Conservation (phyloP, 305 asterid genomes). For the Plantago rigida region DNA sequence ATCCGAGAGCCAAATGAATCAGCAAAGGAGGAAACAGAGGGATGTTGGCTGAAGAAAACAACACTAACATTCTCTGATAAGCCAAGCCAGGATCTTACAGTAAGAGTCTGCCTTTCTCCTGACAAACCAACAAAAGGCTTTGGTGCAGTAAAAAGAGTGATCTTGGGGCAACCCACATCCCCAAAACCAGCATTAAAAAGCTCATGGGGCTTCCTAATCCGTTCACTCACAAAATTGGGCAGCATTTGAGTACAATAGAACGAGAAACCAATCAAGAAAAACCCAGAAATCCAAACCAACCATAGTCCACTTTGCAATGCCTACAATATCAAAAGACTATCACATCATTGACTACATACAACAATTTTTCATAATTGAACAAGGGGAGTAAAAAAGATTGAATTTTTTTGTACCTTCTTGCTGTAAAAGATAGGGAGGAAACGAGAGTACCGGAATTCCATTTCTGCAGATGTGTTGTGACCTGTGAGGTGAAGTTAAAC, state of each 20-base stretch:
- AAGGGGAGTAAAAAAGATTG: slow-evolving; percentile 18
- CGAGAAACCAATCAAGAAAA: slow-evolving; percentile 55
- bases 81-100: slow-evolving; percentile 81
- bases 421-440: slow-evolving; percentile 26
- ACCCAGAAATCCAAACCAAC: slow-evolving; percentile 71
- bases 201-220: slow-evolving; percentile 25
- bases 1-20: slow-evolving; percentile 49
- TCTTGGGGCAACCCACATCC: slow-evolving; percentile 40
- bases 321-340: slow-evolving; percentile 32
- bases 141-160: slow-evolving; percentile 71
- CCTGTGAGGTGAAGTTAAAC: slow-evolving; percentile 16
- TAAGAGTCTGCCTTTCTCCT: slow-evolving; percentile 63
- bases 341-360: slow-evolving; percentile 7
- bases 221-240: slow-evolving; percentile 36
- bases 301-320: slow-evolving; percentile 52
- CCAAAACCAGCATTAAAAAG: slow-evolving; percentile 26
- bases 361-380: slow-evolving; percentile 17
- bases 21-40: slow-evolving; percentile 68
- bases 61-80: slow-evolving; percentile 48
- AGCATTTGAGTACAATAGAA: slow-evolving; percentile 61
- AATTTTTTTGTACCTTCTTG: slow-evolving; percentile 35
- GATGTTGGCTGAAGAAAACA: slow-evolving; percentile 67
- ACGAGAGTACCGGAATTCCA: slow-evolving; percentile 27
- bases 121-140: slow-evolving; percentile 52
- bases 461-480: slow-evolving; percentile 14